Conservation (phyloP, 768 basidiomycete species). For the Lentinus tigrinus region DNA sequence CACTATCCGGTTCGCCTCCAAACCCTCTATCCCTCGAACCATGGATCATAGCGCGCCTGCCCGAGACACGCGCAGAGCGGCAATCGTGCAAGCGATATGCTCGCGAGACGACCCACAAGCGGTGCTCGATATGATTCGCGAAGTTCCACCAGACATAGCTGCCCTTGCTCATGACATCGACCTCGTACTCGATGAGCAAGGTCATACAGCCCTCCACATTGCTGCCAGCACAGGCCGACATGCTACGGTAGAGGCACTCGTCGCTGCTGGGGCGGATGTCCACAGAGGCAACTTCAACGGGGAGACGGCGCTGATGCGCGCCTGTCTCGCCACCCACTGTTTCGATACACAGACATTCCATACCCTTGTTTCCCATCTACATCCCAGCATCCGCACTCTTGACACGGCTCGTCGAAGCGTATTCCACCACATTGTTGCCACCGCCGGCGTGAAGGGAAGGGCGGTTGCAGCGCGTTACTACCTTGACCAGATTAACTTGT, state of each 20-base stretch:
- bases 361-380: slow-evolving; percentile 59
- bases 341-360: slow-evolving; percentile 77
- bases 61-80: slow-evolving; percentile 54
- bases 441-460: slow-evolving; percentile 90
- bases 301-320: slow-evolving; percentile 92
- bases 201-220: slow-evolving; percentile 92
- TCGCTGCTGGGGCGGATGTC: slow-evolving; percentile 80
- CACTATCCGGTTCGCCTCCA: slow-evolving; percentile 65
- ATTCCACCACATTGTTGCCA: slow-evolving; percentile 86
- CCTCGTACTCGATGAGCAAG: slow-evolving; percentile 88
- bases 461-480: slow-evolving; percentile 86
- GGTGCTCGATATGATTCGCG: slow-evolving; percentile 65
- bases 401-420: slow-evolving; percentile 86
- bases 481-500: slow-evolving; percentile 84
- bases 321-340: slow-evolving; percentile 86
- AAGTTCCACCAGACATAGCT: slow-evolving; percentile 48
- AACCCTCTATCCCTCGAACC: slow-evolving; percentile 51
- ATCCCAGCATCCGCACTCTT: slow-evolving; percentile 79
- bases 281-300: slow-evolving; percentile 91
- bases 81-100: slow-evolving; percentile 65
- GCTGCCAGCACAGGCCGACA: slow-evolving; percentile 83
- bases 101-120: slow-evolving; percentile 65
- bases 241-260: slow-evolving; percentile 64
- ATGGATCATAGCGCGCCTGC: slow-evolving; percentile 51
- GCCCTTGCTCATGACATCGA: slow-evolving; percentile 58